Conservation (phyloP, 2,329 filamentous ascomycete species). For the Phyllosticta citriasiana region DNA sequence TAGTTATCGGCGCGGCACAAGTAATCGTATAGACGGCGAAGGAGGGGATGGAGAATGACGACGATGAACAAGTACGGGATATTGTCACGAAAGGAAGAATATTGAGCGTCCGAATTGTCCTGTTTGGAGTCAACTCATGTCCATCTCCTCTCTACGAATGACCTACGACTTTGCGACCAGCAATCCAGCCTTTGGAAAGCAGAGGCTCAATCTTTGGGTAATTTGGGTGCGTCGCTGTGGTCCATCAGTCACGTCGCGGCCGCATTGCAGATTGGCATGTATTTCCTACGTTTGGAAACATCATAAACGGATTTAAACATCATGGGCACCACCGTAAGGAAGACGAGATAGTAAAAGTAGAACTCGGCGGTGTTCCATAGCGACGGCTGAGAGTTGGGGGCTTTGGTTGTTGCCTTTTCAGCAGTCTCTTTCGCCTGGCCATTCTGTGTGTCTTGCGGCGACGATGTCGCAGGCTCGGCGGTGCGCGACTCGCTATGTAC, state of each 20-base stretch:
- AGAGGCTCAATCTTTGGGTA: slow-evolving; percentile 63
- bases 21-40: slow-evolving; percentile 61
- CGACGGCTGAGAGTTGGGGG: slow-evolving; percentile 40
- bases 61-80: slow-evolving; percentile 70
- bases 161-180: slow-evolving; percentile 73
- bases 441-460: slow-evolving; percentile 14
- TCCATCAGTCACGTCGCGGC: background rate
- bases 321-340: slow-evolving; percentile 57
- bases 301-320: slow-evolving; percentile 90
- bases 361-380: slow-evolving; percentile 86
- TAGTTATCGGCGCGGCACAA: slow-evolving; percentile 35
- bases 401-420: slow-evolving; percentile 28
- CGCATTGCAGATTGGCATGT: background rate
- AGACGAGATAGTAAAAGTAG: slow-evolving; percentile 64
- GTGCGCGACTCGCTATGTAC: slow-evolving; percentile 24
- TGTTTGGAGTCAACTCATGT: slow-evolving; percentile 24
- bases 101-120: slow-evolving; percentile 88
- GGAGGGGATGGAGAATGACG: slow-evolving; percentile 66
- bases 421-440: slow-evolving; percentile 15
- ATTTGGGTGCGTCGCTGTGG: slow-evolving; percentile 67
- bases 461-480: slow-evolving; percentile 22
- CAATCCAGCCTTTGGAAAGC: slow-evolving; percentile 80
- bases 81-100: slow-evolving; percentile 74
- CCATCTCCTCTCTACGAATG: background rate
- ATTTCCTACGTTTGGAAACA: slow-evolving; percentile 62